phyloP scores from a whole-genome alignment of 495 filamentous ascomycete genomes.

The Amphirosellinia nigrospora region DNA sequence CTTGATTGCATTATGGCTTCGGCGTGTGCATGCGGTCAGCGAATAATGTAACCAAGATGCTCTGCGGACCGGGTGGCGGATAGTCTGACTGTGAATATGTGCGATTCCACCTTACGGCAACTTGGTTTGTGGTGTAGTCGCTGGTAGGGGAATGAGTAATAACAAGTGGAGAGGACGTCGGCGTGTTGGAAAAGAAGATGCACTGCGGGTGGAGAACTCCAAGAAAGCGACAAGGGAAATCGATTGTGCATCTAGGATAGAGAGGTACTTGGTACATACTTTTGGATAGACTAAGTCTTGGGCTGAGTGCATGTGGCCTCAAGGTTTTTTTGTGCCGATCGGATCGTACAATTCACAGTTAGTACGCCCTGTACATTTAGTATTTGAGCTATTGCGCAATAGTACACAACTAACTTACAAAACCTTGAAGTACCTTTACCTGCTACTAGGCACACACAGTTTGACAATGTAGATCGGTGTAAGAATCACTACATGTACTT shows the following conservation, averaged over 20 bases:
- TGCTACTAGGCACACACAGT: background rate
- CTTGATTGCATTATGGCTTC: constrained; percentile 17
- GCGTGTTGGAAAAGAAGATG: background rate
- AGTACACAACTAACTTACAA: background rate
- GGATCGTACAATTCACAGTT: background rate
- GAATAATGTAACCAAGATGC: constrained; percentile 18
- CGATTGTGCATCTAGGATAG: background rate
- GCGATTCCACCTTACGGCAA: constrained; percentile 7
- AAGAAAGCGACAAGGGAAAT: background rate
- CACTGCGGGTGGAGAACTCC: background rate
- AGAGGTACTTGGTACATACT: background rate
- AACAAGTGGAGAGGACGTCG: background rate
- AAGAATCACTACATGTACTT: too few relatives aligned
- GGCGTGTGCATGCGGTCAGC: constrained; percentile 23
- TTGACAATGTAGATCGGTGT: background rate
- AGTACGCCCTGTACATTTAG: background rate
- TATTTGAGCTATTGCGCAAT: background rate
- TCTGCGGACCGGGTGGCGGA: background rate
- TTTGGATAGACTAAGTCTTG: background rate
- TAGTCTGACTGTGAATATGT: constrained; percentile 11
- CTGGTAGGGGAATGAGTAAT: constrained; percentile 6
- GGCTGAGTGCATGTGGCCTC: constrained; percentile 3
- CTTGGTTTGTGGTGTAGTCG: background rate
- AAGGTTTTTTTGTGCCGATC: background rate
- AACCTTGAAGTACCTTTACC: too few relatives aligned